Evolutionary conservation across 1,284 basidiomycete species (phyloP).

Genomic region (Irpex lacteus): DNA sequence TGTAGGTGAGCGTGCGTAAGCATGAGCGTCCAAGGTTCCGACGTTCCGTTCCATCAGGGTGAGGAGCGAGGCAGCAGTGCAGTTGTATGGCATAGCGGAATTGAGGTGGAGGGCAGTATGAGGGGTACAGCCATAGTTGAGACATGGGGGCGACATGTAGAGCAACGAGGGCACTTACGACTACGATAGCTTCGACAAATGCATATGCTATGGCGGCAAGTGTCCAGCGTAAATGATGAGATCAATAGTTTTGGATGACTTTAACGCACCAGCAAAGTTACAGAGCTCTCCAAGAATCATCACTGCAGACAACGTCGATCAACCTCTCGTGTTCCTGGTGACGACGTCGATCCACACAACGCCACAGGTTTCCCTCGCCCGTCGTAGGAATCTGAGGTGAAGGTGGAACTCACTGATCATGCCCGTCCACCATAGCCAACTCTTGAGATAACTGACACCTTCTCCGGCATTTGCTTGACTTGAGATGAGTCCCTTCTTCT

Average conservation of each 20-base stretch:
- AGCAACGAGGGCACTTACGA: slow-evolving; percentile 46
- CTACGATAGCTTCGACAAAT: slow-evolving; percentile 86
- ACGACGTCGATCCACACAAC: neutral
- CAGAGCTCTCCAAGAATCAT: slow-evolving; percentile 81
- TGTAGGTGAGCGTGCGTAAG: neutral
- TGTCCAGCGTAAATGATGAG: slow-evolving; percentile 18
- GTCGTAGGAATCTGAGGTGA: neutral
- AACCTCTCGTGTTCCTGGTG: neutral
- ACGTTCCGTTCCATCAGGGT: neutral
- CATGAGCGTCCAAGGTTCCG: neutral
- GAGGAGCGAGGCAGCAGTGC: slow-evolving; percentile 1
- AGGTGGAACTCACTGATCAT: slow-evolving; percentile 50
- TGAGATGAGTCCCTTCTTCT: slow-evolving; percentile 88
- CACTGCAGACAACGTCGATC: slow-evolving; percentile 41
- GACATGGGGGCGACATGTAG: slow-evolving; percentile 2
- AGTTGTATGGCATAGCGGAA: neutral
- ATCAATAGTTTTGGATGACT: neutral
- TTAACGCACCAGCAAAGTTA: slow-evolving; percentile 72
- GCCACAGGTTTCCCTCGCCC: neutral
- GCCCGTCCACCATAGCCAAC: slow-evolving; percentile 14
- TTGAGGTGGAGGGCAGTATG: neutral
- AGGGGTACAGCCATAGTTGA: neutral
- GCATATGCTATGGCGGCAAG: slow-evolving; percentile 63
- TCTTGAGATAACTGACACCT: slow-evolving; percentile 91
- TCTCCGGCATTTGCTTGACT: slow-evolving; percentile 83